Evolutionary conservation across 2,329 filamentous ascomycete genomes (phyloP).

Genomic region (Colletotrichum agaves): DNA sequence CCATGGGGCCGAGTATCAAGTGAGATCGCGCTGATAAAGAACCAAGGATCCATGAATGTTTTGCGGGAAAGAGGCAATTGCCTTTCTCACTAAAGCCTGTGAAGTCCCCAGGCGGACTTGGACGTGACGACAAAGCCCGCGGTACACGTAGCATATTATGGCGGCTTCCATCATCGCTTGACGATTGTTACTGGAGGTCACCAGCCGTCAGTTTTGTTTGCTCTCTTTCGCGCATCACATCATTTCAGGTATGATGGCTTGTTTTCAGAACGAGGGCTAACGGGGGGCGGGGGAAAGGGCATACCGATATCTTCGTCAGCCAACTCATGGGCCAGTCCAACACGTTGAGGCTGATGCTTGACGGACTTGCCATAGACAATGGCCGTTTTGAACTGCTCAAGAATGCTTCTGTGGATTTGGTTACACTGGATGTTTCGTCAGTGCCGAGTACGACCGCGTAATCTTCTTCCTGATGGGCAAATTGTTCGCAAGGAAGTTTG

Average conservation of each 20-base stretch:
- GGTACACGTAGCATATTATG: slow-evolving; percentile 17
- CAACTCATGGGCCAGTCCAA: slow-evolving; percentile 90
- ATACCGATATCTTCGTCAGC: slow-evolving; percentile 96
- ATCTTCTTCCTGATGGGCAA: slow-evolving; percentile 1
- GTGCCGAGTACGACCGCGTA: neutral
- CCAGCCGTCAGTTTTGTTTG: slow-evolving; percentile 42
- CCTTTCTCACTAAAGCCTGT: slow-evolving; percentile 12
- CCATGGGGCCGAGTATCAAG: slow-evolving; percentile 6
- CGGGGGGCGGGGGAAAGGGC: slow-evolving; percentile 52
- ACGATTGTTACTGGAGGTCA: slow-evolving; percentile 62
- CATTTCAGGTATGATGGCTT: neutral
- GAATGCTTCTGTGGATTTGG: slow-evolving; percentile 93
- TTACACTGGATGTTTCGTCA: slow-evolving; percentile 78
- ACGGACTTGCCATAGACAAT: slow-evolving; percentile 98
- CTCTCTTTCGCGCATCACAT: neutral
- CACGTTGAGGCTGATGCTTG: slow-evolving; percentile 97
- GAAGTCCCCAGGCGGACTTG: slow-evolving; percentile 6
- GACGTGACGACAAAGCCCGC: slow-evolving; percentile 19
- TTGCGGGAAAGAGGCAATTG: slow-evolving; percentile 26
- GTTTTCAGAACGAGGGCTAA: neutral
- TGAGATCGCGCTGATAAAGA: slow-evolving; percentile 15
- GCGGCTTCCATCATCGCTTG: slow-evolving; percentile 66
- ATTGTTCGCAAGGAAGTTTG: slow-evolving; percentile 2
- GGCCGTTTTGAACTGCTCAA: slow-evolving; percentile 94
- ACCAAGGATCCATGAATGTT: neutral